phyloP scores from a whole-genome alignment of 1,284 basidiomycete species.

The Microbotryum intermedium region DNA sequence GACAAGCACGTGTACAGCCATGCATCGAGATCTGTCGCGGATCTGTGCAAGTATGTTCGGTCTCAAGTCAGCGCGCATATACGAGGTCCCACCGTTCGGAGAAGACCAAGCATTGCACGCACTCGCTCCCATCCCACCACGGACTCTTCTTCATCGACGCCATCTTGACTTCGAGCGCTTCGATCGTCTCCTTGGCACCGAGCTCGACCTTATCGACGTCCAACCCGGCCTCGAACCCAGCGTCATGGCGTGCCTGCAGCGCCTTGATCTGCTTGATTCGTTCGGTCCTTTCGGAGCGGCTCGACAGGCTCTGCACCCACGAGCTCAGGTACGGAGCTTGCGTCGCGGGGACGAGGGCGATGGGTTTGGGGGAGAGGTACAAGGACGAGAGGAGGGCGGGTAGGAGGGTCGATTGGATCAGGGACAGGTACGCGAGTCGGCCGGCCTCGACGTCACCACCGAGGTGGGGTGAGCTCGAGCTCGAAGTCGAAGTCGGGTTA shows the following conservation, averaged over 20 bases:
- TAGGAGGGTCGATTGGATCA: conserved; percentile 18
- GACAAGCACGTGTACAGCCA: conserved; percentile 12
- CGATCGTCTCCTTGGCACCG: conserved; percentile 17
- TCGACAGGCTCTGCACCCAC: background rate
- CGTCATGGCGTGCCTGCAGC: conserved; percentile 11
- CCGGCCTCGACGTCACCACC: conserved; percentile 4
- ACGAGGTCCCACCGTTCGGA: background rate
- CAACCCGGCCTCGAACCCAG: conserved; percentile 3
- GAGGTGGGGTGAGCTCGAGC: background rate
- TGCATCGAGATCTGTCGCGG: conserved; percentile 14
- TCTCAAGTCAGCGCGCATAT: background rate
- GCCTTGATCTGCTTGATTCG: conserved; percentile 19
- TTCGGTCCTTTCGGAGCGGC: background rate
- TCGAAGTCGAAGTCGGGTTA: background rate
- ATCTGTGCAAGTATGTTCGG: background rate
- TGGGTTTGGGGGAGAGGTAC: conserved; percentile 14
- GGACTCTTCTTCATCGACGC: background rate
- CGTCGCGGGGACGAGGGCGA: background rate
- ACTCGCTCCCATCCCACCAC: conserved; percentile 20
- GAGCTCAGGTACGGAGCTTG: conserved; percentile 1
- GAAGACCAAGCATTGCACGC: background rate
- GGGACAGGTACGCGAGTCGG: conserved; percentile 18
- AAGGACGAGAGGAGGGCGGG: conserved; percentile 22
- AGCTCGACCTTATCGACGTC: conserved; percentile 26
- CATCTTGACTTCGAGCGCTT: conserved; percentile 22